Base-by-base conservation (phyloP, 1,284 basidiomycete genomes). In the Rhodotorula sp. region DNA sequence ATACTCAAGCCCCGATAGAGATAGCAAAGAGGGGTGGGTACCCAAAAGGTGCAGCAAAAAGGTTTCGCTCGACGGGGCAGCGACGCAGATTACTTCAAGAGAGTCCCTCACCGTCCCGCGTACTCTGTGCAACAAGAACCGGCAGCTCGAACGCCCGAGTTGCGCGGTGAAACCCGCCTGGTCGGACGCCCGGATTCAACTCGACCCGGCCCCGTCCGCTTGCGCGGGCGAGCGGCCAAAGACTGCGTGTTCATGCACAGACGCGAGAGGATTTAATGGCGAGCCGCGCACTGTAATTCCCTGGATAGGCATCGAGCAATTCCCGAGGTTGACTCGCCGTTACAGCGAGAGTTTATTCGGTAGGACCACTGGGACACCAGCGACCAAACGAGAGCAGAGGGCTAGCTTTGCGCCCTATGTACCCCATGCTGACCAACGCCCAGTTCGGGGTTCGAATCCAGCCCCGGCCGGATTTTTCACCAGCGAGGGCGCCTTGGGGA, bases 121-220 rank as follows among this genome's bases (percentile, higher is more conserved):
- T 68, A 57, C 67, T 68, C 67, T 68, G 62, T 57, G 29, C 62
- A 62, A 68, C 67, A 68, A 68, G 67, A 68, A 63, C 61, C 39
- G 16, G 34, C 57, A 57, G 67, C 62, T 52, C 31, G 15, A 14
- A 10, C 49, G 21, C 5, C 3, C 29, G 43, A 23, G 20, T n/a
- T 68, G 67, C 49, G 23, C 67, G 62, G 67, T 68, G 49, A 46
- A 52, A 14, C 67, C 67, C 62, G 61, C 23, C 67, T 68, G 21
- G 34, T 58, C n/a, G 2, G 8, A 10, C 7, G 21, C 34, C 34
- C 23, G 23, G 29, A 58, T 68, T 63, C 54, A 57, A 68, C 67
- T 8, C 23, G 26, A 34, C 12, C 49, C 3, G 12, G 2, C 15
- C 54, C 23, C 47, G 58, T 63, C 57, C n/a, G 16, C 56, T 49